Evolutionary conservation across 176 grass and related monocot species (phyloP), one percentile per base, ranked within the genome.

Genomic region (Lolium multiflorum): DNA sequence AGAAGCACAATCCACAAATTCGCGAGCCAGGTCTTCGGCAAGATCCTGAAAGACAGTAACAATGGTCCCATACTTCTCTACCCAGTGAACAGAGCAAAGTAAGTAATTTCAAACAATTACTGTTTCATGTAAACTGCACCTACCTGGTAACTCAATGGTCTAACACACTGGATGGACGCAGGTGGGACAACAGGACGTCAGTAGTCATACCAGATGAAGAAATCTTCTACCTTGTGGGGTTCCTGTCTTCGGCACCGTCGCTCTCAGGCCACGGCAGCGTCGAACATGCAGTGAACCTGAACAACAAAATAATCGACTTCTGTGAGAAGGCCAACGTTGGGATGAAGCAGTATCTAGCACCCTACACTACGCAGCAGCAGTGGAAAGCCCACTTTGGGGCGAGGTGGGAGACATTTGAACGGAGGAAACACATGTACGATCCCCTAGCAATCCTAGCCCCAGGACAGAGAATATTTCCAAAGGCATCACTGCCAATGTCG

Each of bases 351-450:
- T 99, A 99, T 78, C 81, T 99, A 67, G 92, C 97, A 18, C 80
- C 92, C 87, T 94, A 99, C 85, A 85, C 80, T 39, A 91, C 92
- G 22, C 90, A 91, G 80, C 84, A 93, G 71, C 88, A 99, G 87
- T 96, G 97, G 97, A 94, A 81, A 87, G 79, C 87, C 84, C 97
- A 99, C 94, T 99, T 96, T 82, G 97, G 97, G 28, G 94, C 78
- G 63, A 93, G 89, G 61, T 99, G 97, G 97, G 94, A 93, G 85
- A 94, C 80, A 85, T 99, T 99, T 90, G 83, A 81, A 60, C 85
- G 83, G 76, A 96, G 94, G 76, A 99, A 99, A 83, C 76, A 84
- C 58, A 78, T 50, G 50, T 98, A 98, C 72, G 96, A 96, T 89
- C 96, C 96, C 51, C 75, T 94, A 79, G 88, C 91, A 20, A 98